These are phyloP conservation scores for Chytriomyces hyalinus DNA, from an alignment of 192 early-diverging fungal species.

Conservation along the genomic window DNA sequence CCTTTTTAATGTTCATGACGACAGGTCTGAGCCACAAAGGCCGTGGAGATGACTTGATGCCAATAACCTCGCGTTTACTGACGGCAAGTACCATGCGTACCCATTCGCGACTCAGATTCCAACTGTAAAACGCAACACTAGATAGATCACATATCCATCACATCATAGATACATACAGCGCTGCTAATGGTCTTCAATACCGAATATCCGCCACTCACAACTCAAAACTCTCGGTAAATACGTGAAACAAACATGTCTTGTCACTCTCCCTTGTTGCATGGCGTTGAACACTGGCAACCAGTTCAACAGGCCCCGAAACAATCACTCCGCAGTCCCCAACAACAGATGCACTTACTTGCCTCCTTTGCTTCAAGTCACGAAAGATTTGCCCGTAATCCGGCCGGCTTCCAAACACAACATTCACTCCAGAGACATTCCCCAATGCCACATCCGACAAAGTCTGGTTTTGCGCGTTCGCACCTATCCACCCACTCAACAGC, in stretches of 20 bases:
- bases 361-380: not conserved
- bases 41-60: no score
- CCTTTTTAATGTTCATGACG: no score
- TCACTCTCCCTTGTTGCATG: conserved; percentile 12
- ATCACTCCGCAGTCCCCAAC: conserved; percentile 23
- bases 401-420: conserved; percentile 15
- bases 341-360: not conserved
- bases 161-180: no score
- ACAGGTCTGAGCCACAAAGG: no score
- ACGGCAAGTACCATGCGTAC: no score
- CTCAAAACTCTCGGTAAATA: conserved; percentile 26
- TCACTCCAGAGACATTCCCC: conserved; percentile 6
- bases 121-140: no score
- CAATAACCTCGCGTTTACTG: no score
- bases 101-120: no score
- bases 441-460: not conserved
- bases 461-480: not conserved
- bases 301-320: conserved; percentile 13
- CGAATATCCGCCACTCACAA: conserved; percentile 11
- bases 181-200: no score
- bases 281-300: conserved; percentile 5
- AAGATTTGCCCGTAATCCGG: conserved; percentile 13
- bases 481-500: not conserved
- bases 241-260: conserved; percentile 12
- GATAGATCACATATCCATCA: no score